phyloP scores from a whole-genome alignment of 805 yeast species.

The Candida chilensis region DNA sequence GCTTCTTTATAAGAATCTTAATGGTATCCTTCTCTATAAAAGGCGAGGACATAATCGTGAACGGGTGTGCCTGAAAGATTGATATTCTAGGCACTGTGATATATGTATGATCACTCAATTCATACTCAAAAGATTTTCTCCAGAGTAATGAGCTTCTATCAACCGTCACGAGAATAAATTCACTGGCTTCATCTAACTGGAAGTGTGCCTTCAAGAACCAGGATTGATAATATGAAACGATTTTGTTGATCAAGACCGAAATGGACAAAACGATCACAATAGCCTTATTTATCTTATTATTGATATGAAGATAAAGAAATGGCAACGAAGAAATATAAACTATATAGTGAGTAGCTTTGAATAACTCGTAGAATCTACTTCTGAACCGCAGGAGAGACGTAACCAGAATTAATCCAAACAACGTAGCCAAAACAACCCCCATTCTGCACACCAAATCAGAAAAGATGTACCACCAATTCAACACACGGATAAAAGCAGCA shows the following conservation, averaged over 20 bases:
- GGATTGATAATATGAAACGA: not conserved
- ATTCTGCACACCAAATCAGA: not conserved
- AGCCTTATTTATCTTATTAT: not conserved
- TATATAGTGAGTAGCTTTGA: not conserved
- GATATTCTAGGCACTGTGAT: not conserved
- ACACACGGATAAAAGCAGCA: not conserved
- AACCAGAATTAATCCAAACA: not conserved
- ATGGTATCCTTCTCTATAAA: not conserved
- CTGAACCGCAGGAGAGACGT: not conserved
- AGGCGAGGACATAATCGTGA: not conserved
- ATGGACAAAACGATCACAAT: not conserved
- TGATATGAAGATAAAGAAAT: not conserved
- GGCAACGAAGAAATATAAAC: not conserved
- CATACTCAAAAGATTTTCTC: not conserved
- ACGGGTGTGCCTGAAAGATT: not conserved
- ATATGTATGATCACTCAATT: not conserved
- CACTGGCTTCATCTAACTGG: not conserved
- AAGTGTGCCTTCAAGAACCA: constrained; percentile 1
- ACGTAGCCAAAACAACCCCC: not conserved
- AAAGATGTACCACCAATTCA: constrained; percentile 1
- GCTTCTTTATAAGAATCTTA: not conserved
- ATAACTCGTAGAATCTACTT: not conserved
- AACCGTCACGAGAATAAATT: not conserved
- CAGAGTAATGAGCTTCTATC: not conserved
- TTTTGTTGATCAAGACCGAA: not conserved